phyloP scores from a whole-genome alignment of 768 basidiomycete genomes.

The Cyclocybe cylindracea region DNA sequence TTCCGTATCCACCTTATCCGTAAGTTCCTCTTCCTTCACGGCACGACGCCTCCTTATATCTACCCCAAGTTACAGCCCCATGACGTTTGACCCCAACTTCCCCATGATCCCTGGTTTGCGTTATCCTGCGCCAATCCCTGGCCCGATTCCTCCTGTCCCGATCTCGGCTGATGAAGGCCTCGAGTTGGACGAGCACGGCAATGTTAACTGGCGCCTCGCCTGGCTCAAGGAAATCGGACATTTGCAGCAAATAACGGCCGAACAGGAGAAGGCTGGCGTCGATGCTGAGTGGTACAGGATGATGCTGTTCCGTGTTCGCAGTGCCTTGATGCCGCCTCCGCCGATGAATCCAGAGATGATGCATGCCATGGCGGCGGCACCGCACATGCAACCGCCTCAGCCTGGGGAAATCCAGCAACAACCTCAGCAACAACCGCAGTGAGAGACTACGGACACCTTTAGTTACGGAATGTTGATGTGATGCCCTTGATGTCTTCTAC shows the following conservation, averaged over 20 bases:
- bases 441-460: conserved; percentile 2
- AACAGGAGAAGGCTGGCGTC: conserved; percentile 81
- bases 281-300: conserved; percentile 86
- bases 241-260: conserved; percentile 72
- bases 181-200: conserved; percentile 76
- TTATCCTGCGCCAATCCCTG: conserved; percentile 53
- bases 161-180: conserved; percentile 65
- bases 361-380: conserved; percentile 40
- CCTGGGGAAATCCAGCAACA: conserved; percentile 42
- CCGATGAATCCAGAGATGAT: conserved; percentile 55
- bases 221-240: conserved; percentile 81
- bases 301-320: conserved; percentile 81
- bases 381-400: conserved; percentile 41
- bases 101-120: conserved; percentile 69
- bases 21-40: conserved; percentile 34
- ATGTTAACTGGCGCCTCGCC: conserved; percentile 76
- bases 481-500: conserved; percentile 9
- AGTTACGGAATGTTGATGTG: conserved; percentile 7
- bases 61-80: conserved; percentile 17
- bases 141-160: conserved; percentile 60
- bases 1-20: conserved; percentile 64
- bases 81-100: conserved; percentile 76
- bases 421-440: conserved; percentile 29
- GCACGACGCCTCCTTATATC: conserved; percentile 1
- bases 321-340: conserved; percentile 62